Base-by-base conservation (phyloP, 2,329 filamentous ascomycete genomes). In the Neonectria ditissima region DNA sequence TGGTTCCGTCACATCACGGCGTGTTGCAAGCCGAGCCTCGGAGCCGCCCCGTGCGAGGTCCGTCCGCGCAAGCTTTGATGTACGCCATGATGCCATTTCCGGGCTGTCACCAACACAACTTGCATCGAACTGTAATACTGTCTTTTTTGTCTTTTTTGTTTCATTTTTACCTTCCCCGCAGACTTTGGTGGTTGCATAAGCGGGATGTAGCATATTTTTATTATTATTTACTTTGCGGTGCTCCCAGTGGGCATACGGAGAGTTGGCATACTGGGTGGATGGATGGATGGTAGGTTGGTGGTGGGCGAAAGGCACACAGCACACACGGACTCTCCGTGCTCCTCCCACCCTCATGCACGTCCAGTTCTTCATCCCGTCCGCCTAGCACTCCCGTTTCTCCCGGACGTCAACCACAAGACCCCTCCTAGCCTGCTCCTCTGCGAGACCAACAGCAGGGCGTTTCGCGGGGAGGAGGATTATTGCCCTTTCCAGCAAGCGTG, bases 361-460 rank as follows among this genome's bases (percentile, higher is more conserved):
- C 24, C 51, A 62, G 43, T 62, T 44, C 53, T 44, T 47, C 26
- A 45, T 55, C 54, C 48, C 37, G 30, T n/a, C 30, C 48, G 32
- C n/a, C 43, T 57, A 62, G 59, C 53, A 44, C 54, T 62, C 60
- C 69, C 65, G 59, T 70, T 71, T 55, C 65, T 70, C 65, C 69
- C 62, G 65, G 65, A 67, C 64, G 65, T 43, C 58, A 66, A 50
- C 43, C 41, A 53, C 60, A 20, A 65, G 22, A 45, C 63, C 43
- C 37, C 3, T 39, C 16, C 32, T 16, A 34, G 32, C 32, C 32
- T 34, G 32, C 32, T 16, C 45, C 54, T 62, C 50, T 37, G 14
- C n/a, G n/a, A 44, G 37, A 18, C 37, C n/a, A 37, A n/a, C 39
- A 41, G 47, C 59, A 57, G 47, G 45, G 41, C 41, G 41, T 62